Evolutionary conservation across 768 basidiomycete genomes (phyloP), one percentile per base, ranked within the genome.

Genomic region (Porphyrellus cyaneotinctus): DNA sequence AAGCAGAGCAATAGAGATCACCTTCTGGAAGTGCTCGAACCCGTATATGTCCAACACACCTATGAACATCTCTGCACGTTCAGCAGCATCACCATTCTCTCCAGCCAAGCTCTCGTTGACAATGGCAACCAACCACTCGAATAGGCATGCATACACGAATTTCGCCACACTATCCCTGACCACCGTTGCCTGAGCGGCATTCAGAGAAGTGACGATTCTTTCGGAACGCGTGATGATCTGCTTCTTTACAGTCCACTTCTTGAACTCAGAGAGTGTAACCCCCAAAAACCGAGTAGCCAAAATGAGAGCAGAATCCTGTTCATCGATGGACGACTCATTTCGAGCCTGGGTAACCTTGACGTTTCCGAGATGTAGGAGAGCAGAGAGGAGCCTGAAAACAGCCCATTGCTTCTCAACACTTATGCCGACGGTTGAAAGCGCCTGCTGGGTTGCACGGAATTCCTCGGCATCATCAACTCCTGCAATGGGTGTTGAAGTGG

Each of bases 381-480:
- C 90, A 10, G 97, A 89, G 38, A 99, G 78, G 32, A 99, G 78
- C 58, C 89, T 85, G 74, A 98, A 99, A 52, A 98, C 94, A 12
- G 91, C 91, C 97, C 95, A 97, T 70, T 98, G 97, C 64, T 91
- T 91, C 70, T 97, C 95, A 48, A 97, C 90, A 53, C 93, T 89
- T 64, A 99, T 97, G 4, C 97, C 97, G 48, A 99, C 97, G 6
- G 93, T 97, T 6, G 91, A 94, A 20, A 99, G 80, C 1, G 97
- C 97, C 57, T 89, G 90, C 61, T 97, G 95, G 6, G 97, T 99
- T 18, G 82, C 76, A 28, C 90, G 78, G 70, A 99, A 98, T 72
- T 99, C 97, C 64, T 97, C 93, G 0, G 84, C 88, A 65, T 99
- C 97, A 70, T 99, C 97, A 12, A 99, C 91, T 7, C 95, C 95